Conservation (phyloP, 1,284 basidiomycete genomes). For the Marasmius fiardii region DNA sequence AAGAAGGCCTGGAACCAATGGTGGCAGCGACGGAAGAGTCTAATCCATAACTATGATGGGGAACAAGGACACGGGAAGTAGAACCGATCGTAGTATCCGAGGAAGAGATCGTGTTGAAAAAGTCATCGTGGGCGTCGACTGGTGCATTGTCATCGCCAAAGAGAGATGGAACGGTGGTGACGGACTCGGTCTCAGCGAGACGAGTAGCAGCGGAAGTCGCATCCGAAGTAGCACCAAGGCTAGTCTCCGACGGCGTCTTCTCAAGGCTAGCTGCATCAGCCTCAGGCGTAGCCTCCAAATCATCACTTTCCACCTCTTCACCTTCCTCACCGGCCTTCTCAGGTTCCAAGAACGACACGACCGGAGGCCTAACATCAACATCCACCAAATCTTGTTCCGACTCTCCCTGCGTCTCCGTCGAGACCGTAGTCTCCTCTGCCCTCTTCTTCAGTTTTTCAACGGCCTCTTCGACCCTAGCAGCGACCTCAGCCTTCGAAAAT, state of each 20-base stretch:
- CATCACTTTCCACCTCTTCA: background rate
- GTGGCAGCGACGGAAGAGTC: conserved; percentile 92
- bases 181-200: conserved; percentile 69
- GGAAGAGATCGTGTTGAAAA: conserved; percentile 83
- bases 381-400: no score
- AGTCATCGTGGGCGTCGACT: conserved; percentile 70
- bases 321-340: conserved; percentile 36
- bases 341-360: conserved; percentile 78
- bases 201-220: conserved; percentile 52
- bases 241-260: conserved; percentile 74
- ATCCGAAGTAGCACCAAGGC: conserved; percentile 61
- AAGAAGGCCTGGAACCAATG: conserved; percentile 83
- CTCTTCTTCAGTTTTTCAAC: conserved; percentile 63
- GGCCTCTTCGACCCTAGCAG: conserved; percentile 77
- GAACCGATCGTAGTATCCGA: conserved; percentile 51
- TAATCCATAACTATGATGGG: conserved; percentile 74
- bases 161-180: conserved; percentile 81
- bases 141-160: conserved; percentile 76
- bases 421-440: conserved; percentile 28
- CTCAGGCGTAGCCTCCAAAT: conserved; percentile 4
- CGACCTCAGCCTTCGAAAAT: conserved; percentile 89
- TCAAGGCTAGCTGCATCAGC: conserved; percentile 40
- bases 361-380: conserved; percentile 53
- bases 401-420: conserved; percentile 37
- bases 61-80: conserved; percentile 56